Evolutionary conservation across 1,139 yeast genomes (phyloP), one percentile per base, ranked within the genome.

Genomic region (Sugiyamaella pinicola): DNA sequence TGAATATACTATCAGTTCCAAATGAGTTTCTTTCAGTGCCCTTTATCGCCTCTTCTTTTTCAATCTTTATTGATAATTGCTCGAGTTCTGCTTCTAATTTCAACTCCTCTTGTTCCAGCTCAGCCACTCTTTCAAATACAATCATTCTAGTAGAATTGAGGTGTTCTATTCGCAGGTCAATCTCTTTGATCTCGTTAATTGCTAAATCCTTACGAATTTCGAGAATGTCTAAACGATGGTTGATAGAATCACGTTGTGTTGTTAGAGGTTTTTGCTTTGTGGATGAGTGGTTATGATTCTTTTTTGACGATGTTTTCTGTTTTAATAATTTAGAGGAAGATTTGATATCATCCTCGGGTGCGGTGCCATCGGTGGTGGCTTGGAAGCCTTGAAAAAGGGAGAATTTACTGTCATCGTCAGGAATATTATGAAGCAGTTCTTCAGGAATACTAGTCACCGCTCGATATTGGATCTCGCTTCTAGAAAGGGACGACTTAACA

Each of bases 321-420:
- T 46, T 35, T 8, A 46, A 15, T 12, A 46, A 26, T 28, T 46
- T 46, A 12, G 49, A 46, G 6, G 49, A 46, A 4, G 43, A 19
- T 21, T 22, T 28, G n/a, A 19, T 29, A n/a, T 28, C 43, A 5
- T 44, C 0, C 82, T 82, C 28, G 13, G 19, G 15, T n/a, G 9
- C 26, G 8, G 21, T 33, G 18, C 47, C 52, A 21, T 57, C 60
- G 41, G 79, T 62, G 0, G 80, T 74, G 0, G 87, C 88, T 58
- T 74, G 77, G 62, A 84, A 85, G 0, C 89, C 90, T 64, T 85
- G 88, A 60, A 79, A 83, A 17, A 85, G 68, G 1, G 87, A 80
- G 62, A 75, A 81, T 41, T 60, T 54, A 34, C 64, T 59, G 26
- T 62, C 62, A 40, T 58, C 61, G 4, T 66, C 69, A 1, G 85